A percentile compares a stretch with the other conserved stretches of the same genome.
phyloP scores from a whole-genome alignment of 2,329 filamentous ascomycete species.

The Rutstroemia sp. region DNA sequence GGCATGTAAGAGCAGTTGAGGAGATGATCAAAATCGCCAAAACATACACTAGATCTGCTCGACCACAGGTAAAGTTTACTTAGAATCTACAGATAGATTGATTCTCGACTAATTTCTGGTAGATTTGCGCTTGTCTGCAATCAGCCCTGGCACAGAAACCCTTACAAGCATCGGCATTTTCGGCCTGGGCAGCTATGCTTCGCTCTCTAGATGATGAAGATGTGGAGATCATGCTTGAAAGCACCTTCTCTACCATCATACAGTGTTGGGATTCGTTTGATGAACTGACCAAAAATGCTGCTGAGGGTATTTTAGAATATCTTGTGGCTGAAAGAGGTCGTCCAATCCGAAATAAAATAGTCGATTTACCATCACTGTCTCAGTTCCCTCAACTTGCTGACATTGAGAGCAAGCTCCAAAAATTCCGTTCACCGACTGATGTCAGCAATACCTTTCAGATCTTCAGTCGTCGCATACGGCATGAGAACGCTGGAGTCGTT shows the following conservation, averaged over 20 bases:
- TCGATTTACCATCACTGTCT: conserved; percentile 70
- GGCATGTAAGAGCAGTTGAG: conserved; percentile 75
- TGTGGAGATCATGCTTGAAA: conserved; percentile 71
- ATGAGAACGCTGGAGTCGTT: conserved; percentile 83
- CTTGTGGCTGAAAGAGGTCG: conserved; percentile 25
- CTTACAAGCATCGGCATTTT: conserved; percentile 72
- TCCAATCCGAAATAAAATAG: conserved; percentile 58
- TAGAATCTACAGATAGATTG: not conserved
- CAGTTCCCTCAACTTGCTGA: conserved; percentile 62
- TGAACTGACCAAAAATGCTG: conserved; percentile 48
- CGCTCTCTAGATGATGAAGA: conserved; percentile 69
- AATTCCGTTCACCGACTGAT: conserved; percentile 58
- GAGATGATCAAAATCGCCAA: conserved; percentile 78
- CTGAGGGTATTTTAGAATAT: conserved; percentile 53
- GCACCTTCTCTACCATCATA: conserved; percentile 80
- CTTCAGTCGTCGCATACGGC: conserved; percentile 65
- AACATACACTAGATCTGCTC: conserved; percentile 64
- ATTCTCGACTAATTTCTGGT: not conserved
- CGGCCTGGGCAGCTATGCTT: conserved; percentile 77
- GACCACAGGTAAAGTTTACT: conserved; percentile 77
- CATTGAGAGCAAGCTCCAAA: conserved; percentile 57
- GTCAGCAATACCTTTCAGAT: conserved; percentile 59
- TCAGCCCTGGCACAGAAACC: conserved; percentile 70
- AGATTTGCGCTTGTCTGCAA: conserved; percentile 89
- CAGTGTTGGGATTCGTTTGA: conserved; percentile 70